phyloP scores from a whole-genome alignment of 169 alveolate species.

The Plasmodium yoelii region DNA sequence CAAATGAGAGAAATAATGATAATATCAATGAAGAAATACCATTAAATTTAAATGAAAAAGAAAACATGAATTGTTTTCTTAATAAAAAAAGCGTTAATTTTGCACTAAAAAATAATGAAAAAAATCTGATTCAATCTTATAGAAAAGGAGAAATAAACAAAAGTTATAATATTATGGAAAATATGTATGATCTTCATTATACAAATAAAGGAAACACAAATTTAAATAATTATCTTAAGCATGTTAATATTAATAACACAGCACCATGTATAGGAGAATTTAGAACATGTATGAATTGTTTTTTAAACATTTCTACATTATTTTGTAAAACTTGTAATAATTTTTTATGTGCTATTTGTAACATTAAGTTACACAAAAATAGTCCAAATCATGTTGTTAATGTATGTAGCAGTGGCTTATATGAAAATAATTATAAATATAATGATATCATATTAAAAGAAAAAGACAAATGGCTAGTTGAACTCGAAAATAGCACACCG shows the following conservation, averaged over 20 bases:
- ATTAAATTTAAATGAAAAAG: slow-evolving; percentile 55
- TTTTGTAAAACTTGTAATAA: slow-evolving; percentile 75
- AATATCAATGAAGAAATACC: not conserved
- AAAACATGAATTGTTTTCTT: slow-evolving; percentile 64
- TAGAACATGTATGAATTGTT: slow-evolving; percentile 75
- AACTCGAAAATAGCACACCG: slow-evolving; percentile 36
- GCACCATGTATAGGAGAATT: slow-evolving; percentile 76
- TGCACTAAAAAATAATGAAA: slow-evolving; percentile 13
- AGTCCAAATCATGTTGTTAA: slow-evolving; percentile 25
- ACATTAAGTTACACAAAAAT: slow-evolving; percentile 52
- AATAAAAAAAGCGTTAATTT: slow-evolving; percentile 26
- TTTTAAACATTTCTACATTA: slow-evolving; percentile 54
- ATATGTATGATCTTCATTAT: slow-evolving; percentile 59
- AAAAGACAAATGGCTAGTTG: slow-evolving; percentile 74
- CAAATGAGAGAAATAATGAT: slow-evolving; percentile 21
- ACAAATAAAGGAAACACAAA: slow-evolving; percentile 23
- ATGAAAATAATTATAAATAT: slow-evolving; percentile 34
- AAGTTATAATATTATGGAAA: slow-evolving; percentile 58
- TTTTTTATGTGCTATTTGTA: slow-evolving; percentile 72
- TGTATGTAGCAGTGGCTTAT: slow-evolving; percentile 63
- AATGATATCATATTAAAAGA: slow-evolving; percentile 59
- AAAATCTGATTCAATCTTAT: slow-evolving; percentile 21
- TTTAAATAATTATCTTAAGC: slow-evolving; percentile 51
- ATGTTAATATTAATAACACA: slow-evolving; percentile 66
- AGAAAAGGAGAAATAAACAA: slow-evolving; percentile 73